A percentile compares a stretch with the other conserved stretches of the same genome.
These are phyloP conservation scores for Candida nanaspora DNA, from an alignment of 805 yeast species.

Conservation along the genomic window DNA sequence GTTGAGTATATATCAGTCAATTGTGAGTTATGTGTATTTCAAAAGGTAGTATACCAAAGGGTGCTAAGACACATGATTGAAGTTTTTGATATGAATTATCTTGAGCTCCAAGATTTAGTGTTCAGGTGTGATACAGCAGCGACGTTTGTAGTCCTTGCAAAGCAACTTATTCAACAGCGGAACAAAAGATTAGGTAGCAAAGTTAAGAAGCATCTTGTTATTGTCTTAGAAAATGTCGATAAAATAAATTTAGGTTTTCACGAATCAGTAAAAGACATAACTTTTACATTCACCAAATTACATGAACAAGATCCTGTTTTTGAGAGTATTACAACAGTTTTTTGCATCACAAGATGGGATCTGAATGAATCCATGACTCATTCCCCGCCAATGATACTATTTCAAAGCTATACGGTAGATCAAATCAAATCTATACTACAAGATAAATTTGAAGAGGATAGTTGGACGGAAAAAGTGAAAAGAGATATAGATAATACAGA, in stretches of 20 bases:
- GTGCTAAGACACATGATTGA: constrained; percentile 26
- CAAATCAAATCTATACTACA: constrained; percentile 31
- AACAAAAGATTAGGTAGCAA: constrained; percentile 1
- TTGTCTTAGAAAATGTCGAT: constrained; percentile 43
- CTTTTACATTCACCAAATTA: constrained; percentile 32
- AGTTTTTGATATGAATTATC: constrained; percentile 4
- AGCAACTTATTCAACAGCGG: constrained; percentile 21
- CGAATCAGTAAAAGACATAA: constrained; percentile 26
- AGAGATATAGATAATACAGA: neutral
- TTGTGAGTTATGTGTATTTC: constrained; percentile 39
- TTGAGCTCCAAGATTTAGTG: constrained; percentile 10
- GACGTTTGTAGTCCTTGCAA: constrained; percentile 33
- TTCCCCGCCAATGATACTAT: constrained; percentile 33
- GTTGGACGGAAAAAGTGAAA: constrained; percentile 7
- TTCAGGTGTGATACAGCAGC: constrained; percentile 33
- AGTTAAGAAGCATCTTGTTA: constrained; percentile 21
- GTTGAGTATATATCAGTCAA: constrained; percentile 26
- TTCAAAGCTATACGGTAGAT: constrained; percentile 29
- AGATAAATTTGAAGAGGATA: constrained; percentile 5
- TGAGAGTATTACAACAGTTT: constrained; percentile 28
- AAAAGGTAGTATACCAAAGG: constrained; percentile 33
- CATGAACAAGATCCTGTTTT: constrained; percentile 31
- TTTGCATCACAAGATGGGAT: constrained; percentile 33
- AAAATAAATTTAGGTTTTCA: constrained; percentile 28
- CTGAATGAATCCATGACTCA: constrained; percentile 30